Evolutionary conservation across 2,329 filamentous ascomycete species (phyloP), one percentile per base, ranked within the genome.

Genomic region (Sporothrix humicola): DNA sequence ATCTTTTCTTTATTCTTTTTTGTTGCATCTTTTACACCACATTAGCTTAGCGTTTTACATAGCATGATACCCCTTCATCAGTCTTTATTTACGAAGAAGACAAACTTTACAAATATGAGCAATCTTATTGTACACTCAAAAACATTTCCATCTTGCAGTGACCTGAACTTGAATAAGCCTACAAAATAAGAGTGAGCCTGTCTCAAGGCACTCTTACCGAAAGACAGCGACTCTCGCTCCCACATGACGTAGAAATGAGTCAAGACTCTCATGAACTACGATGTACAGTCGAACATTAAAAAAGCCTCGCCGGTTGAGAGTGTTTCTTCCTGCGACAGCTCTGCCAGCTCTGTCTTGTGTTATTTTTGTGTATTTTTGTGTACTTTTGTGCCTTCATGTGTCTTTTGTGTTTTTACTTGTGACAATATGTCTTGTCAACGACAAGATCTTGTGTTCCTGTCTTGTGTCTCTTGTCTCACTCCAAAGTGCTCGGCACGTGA

Each of bases 31-130:
- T 56, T 23, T 20, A 44, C 61, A 17, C 15, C 42, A 65, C 42
- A 65, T 52, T 54, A 63, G 69, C 56, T 63, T 71, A 61, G 69
- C 58, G 69, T 63, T 63, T 26, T 56, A 23, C 69, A 71, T 63
- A 63, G 69, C 69, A 63, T 71, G 69, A 71, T 71, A 71, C 69
- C 69, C 69, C 44, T 23, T 23, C 23, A 48, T 20, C 52, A 48
- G 61, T 48, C 42, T 65, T 59, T 23, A 6, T n/a, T 17, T 10
- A 13, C 54, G 9, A 37, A 37, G 31, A 37, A 69, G 10, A 63
- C 26, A n/a, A 37, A 56, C 44, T 48, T n/a, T 31, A 48, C n/a
- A 13, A 52, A n/a, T 52, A 52, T 44, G 13, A 50, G 65, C 65
- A 52, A 68, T 68, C 61, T 65, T 65, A 10, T 17, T 13, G n/a